phyloP scores from a whole-genome alignment of 1,284 basidiomycete genomes.

The Neotropicomus parvogracilis region DNA sequence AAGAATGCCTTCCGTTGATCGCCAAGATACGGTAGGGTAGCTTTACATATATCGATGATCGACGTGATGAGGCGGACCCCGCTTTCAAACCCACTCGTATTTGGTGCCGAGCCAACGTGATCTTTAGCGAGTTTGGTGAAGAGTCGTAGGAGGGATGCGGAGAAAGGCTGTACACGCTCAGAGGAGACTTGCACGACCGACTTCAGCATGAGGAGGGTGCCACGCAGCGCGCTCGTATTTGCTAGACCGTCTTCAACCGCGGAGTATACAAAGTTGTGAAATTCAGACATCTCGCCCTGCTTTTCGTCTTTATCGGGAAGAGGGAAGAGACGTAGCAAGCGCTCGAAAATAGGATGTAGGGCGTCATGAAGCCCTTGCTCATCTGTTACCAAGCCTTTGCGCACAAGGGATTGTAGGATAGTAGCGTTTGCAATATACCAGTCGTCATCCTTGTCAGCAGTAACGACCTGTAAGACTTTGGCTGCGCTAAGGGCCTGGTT shows the following conservation, averaged over 20 bases:
- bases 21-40: constrained; percentile 59
- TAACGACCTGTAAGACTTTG: constrained; percentile 86
- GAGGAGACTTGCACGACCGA: constrained; percentile 84
- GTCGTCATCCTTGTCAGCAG: constrained; percentile 76
- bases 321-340: constrained; percentile 81
- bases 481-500: constrained; percentile 79
- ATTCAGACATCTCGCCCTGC: constrained; percentile 65
- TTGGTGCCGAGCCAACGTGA: constrained; percentile 63
- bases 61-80: constrained; percentile 60
- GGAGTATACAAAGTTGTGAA: constrained; percentile 75
- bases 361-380: constrained; percentile 76
- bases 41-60: constrained; percentile 71
- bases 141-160: constrained; percentile 76
- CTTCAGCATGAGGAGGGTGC: constrained; percentile 83
- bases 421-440: constrained; percentile 81
- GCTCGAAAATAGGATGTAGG: constrained; percentile 82
- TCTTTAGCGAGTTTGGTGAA: constrained; percentile 88
- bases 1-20: constrained; percentile 76
- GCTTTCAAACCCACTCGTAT: constrained; percentile 49
- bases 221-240: constrained; percentile 70
- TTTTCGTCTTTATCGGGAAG: constrained; percentile 79
- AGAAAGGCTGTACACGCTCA: constrained; percentile 83
- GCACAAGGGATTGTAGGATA: constrained; percentile 85
- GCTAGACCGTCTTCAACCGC: constrained; percentile 82
- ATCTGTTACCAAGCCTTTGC: constrained; percentile 81